Conservation (phyloP, 352 stramenopile genomes). For the Pythium folliculosum region DNA sequence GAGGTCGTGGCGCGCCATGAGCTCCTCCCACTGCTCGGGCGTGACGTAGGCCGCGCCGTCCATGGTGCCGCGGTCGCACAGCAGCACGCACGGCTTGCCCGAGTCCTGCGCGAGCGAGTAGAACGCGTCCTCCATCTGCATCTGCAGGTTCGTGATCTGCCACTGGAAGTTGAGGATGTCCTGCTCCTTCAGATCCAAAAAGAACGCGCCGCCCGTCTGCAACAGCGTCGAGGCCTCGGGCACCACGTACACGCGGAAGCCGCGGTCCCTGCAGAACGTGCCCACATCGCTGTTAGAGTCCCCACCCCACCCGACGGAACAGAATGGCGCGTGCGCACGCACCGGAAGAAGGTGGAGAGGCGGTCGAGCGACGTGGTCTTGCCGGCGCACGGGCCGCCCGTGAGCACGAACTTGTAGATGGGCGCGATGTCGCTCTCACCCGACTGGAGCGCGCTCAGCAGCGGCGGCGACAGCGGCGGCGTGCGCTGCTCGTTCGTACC, state of each 20-base stretch:
- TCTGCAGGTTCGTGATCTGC: conserved; percentile 85
- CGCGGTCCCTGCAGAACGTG: conserved; percentile 83
- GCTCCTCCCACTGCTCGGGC: conserved; percentile 85
- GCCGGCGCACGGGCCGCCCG: conserved; percentile 92
- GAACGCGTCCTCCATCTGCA: conserved; percentile 84
- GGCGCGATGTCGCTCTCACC: conserved; percentile 69
- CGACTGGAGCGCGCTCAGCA: conserved; percentile 69
- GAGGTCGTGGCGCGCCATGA: conserved; percentile 80
- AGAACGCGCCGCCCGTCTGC: conserved; percentile 91
- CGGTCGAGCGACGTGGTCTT: conserved; percentile 95
- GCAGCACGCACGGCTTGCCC: conserved; percentile 87
- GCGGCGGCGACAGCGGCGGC: conserved; percentile 41
- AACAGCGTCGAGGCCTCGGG: conserved; percentile 96
- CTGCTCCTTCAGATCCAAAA: conserved; percentile 81
- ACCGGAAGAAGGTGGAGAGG: conserved; percentile 89
- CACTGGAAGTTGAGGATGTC: conserved; percentile 89
- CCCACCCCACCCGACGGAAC: too few species aligned
- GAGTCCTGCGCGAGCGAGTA: conserved; percentile 81
- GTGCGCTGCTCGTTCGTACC: conserved; percentile 52
- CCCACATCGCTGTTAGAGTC: too few species aligned
- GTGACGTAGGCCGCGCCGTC: conserved; percentile 95
- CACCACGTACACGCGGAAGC: conserved; percentile 95
- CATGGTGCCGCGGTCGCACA: conserved; percentile 96
- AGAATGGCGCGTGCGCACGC: too few species aligned
- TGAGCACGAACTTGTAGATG: conserved; percentile 95